Evolutionary conservation across 805 yeast genomes (phyloP), one percentile per base, ranked within the genome.

Genomic region (Tanozyma kutaoensis): DNA sequence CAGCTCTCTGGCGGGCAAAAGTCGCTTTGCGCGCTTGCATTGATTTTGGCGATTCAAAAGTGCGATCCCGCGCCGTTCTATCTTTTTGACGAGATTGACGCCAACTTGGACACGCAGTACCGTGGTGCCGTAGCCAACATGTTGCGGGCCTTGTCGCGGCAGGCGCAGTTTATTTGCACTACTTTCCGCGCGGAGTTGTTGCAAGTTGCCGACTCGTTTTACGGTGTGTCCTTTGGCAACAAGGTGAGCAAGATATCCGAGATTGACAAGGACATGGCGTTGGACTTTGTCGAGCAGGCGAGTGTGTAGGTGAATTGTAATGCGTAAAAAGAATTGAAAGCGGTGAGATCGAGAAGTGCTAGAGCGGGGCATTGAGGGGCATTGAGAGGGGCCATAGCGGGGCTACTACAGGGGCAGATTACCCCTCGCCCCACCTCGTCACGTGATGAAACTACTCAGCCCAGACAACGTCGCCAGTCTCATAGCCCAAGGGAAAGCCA

Each of bases 41-140:
- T 91, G 27, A 86, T 91, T 37, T 63, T 91, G 31, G 96, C 98
- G 4, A 82, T 88, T 33, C 98, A 91, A 55, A 73, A 69, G 44
- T 82, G 93, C 37, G 97, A 91, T 40, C 97, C 97, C 8, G 96
- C 96, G 7, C 96, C 97, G 26, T 91, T 91, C 49, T 91, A 91
- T 46, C 53, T 91, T 25, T 88, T 91, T 50, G 98, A 91, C 52
- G 98, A 91, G 56, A 78, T 91, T 32, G 98, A 91, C 55, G 96
- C 97, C 4, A 91, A 88, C 40, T 61, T 91, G 35, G 98, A 91
- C 52, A 72, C 93, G 3, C 95, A 81, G 43, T 88, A 86, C 45
- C 68, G 98, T 42, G 68, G 80, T 0, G 72, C 95, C 0, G 94
- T 91, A 13, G 95, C 97, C 0, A 54, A 62, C 19, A 56, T 81